Evolutionary conservation across 2,329 filamentous ascomycete genomes (phyloP).

Genomic region (Fusarium domesticum): DNA sequence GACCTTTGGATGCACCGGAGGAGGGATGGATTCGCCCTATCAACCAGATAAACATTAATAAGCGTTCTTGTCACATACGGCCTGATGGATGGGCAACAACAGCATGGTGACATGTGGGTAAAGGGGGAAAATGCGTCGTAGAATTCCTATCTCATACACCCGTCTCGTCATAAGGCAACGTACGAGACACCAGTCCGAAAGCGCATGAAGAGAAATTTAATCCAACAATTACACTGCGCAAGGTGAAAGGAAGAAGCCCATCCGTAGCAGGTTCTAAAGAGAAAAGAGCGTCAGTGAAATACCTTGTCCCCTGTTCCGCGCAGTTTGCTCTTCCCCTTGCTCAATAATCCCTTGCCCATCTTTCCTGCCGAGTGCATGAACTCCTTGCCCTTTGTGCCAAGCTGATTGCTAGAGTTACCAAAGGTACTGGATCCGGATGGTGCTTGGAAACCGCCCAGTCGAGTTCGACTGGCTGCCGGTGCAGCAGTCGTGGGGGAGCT

Average conservation of each 20-base stretch:
- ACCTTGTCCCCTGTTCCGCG: slow-evolving; percentile 76
- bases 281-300: slow-evolving; percentile 62
- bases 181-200: slow-evolving; percentile 30
- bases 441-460: slow-evolving; percentile 34
- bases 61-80: slow-evolving; percentile 29
- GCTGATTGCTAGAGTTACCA: slow-evolving; percentile 57
- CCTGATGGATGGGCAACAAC: slow-evolving; percentile 29
- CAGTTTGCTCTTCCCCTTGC: slow-evolving; percentile 86
- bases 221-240: slow-evolving; percentile 28
- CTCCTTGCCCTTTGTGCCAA: slow-evolving; percentile 84
- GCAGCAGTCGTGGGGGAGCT: slow-evolving; percentile 28
- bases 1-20: slow-evolving; percentile 33
- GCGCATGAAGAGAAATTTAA: slow-evolving; percentile 31
- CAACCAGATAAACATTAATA: slow-evolving; percentile 38
- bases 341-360: slow-evolving; percentile 86
- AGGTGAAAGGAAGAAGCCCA: slow-evolving; percentile 27
- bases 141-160: slow-evolving; percentile 43
- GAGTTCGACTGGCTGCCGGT: slow-evolving; percentile 36
- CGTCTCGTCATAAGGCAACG: slow-evolving; percentile 35
- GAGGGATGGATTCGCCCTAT: slow-evolving; percentile 38
- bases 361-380: slow-evolving; percentile 82
- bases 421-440: slow-evolving; percentile 46
- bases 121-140: slow-evolving; percentile 35
- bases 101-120: slow-evolving; percentile 26
- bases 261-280: slow-evolving; percentile 26